Conservation (phyloP, 768 basidiomycete genomes). For the Russula foetens region DNA sequence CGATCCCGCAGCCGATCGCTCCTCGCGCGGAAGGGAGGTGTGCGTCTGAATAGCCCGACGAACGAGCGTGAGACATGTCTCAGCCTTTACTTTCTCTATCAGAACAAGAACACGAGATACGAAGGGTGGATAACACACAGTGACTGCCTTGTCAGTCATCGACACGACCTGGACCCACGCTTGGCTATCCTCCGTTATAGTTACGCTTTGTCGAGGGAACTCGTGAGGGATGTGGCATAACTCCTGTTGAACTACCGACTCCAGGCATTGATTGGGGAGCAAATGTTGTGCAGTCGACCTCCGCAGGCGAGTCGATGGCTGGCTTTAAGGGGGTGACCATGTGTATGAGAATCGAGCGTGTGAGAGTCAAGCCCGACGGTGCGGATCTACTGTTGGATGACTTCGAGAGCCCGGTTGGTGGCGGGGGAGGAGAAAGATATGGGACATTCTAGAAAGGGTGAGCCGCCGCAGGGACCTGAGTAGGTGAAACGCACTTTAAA, state of each 20-base stretch:
- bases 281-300: slow-evolving; percentile 61
- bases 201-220: slow-evolving; percentile 80
- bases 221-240: slow-evolving; percentile 76
- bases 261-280: slow-evolving; percentile 52
- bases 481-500: slow-evolving; percentile 43
- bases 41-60: slow-evolving; percentile 65
- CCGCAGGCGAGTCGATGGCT: slow-evolving; percentile 19
- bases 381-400: slow-evolving; percentile 69
- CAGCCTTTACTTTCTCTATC: slow-evolving; percentile 1
- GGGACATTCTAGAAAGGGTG: slow-evolving; percentile 51
- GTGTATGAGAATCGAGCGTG: slow-evolving; percentile 29
- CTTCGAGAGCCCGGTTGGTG: slow-evolving; percentile 48
- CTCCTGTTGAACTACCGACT: slow-evolving; percentile 93
- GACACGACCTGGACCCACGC: slow-evolving; percentile 70
- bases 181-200: slow-evolving; percentile 63
- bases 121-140: slow-evolving; percentile 31
- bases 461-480: not conserved
- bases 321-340: not conserved
- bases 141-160: slow-evolving; percentile 48
- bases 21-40: slow-evolving; percentile 61
- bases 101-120: not conserved
- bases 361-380: slow-evolving; percentile 75
- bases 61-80: slow-evolving; percentile 43
- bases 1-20: slow-evolving; percentile 75
- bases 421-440: slow-evolving; percentile 61